Evolutionary conservation across 345 rosid genomes (phyloP).

Genomic region (Anastatica hierochuntica): DNA sequence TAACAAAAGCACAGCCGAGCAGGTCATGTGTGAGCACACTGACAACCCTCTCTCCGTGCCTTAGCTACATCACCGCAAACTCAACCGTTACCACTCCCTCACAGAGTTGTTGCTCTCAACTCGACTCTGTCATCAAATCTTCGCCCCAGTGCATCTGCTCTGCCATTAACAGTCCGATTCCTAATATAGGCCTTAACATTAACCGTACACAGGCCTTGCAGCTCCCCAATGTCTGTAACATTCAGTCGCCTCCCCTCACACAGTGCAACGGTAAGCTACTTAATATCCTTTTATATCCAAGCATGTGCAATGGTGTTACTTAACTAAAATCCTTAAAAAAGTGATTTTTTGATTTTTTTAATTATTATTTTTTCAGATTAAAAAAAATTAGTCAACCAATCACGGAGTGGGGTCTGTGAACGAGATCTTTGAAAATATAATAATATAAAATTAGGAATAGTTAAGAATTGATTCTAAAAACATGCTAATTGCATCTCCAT

Average conservation of each 20-base stretch:
- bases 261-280: slow-evolving; percentile 44
- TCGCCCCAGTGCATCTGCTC: slow-evolving; percentile 64
- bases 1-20: slow-evolving; percentile 24
- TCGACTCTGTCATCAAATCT: slow-evolving; percentile 40
- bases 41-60: slow-evolving; percentile 43
- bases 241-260: slow-evolving; percentile 48
- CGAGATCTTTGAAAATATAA: no score
- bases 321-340: no score
- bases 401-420: no score
- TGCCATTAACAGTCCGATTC: slow-evolving; percentile 35
- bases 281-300: neutral
- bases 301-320: no score
- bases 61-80: slow-evolving; percentile 49
- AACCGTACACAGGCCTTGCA: slow-evolving; percentile 60
- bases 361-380: no score
- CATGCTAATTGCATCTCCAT: no score
- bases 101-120: slow-evolving; percentile 52
- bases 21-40: slow-evolving; percentile 33
- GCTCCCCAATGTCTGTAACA: slow-evolving; percentile 54
- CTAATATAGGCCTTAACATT: slow-evolving; percentile 41
- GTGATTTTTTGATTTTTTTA: no score
- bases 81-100: slow-evolving; percentile 57
- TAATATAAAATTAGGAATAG: no score
- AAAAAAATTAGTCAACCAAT: no score
- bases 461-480: no score